A percentile compares a stretch with the other conserved stretches of the same genome.
phyloP scores from a whole-genome alignment of 495 filamentous ascomycete species.

The Geoglossum glabrum region DNA sequence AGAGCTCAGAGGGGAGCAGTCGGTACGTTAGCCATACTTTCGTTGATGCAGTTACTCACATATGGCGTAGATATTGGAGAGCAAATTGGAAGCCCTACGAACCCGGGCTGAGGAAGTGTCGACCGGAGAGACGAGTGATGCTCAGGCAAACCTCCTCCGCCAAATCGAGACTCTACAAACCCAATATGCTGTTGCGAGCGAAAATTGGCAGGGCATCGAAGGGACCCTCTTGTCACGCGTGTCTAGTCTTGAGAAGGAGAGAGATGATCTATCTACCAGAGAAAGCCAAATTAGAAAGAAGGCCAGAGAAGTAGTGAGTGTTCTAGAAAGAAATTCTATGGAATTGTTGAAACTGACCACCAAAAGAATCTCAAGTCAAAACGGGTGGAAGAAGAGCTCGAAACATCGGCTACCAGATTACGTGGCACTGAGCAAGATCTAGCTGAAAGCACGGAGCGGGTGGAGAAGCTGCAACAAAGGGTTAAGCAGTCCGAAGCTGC shows the following conservation, averaged over 20 bases:
- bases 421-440: conserved; percentile 37
- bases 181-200: conserved; percentile 82
- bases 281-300: conserved; percentile 74
- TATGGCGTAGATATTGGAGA: conserved; percentile 45
- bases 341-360: conserved; percentile 8
- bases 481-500: conserved; percentile 46
- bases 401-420: conserved; percentile 42
- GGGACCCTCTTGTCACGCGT: conserved; percentile 56
- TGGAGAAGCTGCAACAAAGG: conserved; percentile 40
- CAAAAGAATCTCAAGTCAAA: conserved; percentile 51
- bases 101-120: conserved; percentile 77
- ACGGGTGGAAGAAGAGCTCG: conserved; percentile 64
- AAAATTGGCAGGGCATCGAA: conserved; percentile 96
- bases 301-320: conserved; percentile 60
- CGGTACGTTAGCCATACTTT: conserved; percentile 17
- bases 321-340: background rate
- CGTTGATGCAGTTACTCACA: background rate
- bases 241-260: conserved; percentile 62
- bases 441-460: conserved; percentile 36
- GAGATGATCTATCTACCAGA: conserved; percentile 64
- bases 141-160: conserved; percentile 73
- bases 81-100: conserved; percentile 74
- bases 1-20: conserved; percentile 67
- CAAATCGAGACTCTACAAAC: conserved; percentile 93
- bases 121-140: conserved; percentile 59